Evolutionary conservation across 179 eudicot species (phyloP), one percentile per base, ranked within the genome.

Genomic region (Sideroxylon spinosum): DNA sequence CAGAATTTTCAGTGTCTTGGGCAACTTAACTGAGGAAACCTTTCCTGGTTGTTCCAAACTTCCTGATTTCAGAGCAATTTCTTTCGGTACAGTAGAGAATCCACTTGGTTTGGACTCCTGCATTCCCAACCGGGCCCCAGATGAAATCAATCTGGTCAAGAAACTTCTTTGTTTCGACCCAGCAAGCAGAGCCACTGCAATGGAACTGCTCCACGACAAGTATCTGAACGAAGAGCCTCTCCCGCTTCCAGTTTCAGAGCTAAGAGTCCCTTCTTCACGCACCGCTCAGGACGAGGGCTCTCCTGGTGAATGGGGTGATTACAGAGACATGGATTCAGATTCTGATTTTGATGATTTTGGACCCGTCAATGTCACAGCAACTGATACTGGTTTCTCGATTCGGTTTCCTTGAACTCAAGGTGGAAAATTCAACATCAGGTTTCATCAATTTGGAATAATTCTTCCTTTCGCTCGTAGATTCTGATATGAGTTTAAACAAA

Each of bases 121-220:
- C 76, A 82, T 95, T 75, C 86, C 86, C 3, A 86, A 89, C 48
- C 81, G 90, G 13, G 84, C 91, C 6, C 82, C 87, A 3, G 94
- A 87, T 66, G 98, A 92, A 75, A 84, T 94, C 79, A 82, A 81
- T 32, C 84, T 95, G 23, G 82, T 93, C 56, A 87, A 88, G 80
- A 94, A 90, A 84, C 92, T 95, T 59, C 71, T 95, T 23, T 89
- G 91, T 81, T 91, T 81, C 65, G 88, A 95, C 81, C 98, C 99
- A 9, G 86, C 91, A 19, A 81, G 89, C 79, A 88, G 99, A 83
- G 98, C 97, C 74, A 90, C 97, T 28, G 92, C 96, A 25, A 89
- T 92, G 94, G 99, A 95, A 79, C 90, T 95, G 71, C 90, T 95
- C 70, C 89, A 84, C 17, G 97, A 95, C 53, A 88, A 86, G 84